Conservation (phyloP, 768 basidiomycete species). For the Gloeostereum incarnatum region DNA sequence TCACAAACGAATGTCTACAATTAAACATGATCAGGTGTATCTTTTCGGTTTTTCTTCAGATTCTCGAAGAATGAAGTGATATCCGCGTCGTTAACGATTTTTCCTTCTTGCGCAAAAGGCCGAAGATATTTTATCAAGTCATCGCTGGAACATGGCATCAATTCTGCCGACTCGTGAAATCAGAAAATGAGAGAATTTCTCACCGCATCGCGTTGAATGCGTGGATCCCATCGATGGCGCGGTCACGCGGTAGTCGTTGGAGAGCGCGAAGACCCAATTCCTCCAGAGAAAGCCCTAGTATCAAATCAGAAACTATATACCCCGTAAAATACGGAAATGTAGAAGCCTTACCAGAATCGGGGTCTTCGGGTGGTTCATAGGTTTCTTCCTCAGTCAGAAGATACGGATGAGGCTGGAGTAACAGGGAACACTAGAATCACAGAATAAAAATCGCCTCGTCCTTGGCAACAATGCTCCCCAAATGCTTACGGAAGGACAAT, state of each 20-base stretch:
- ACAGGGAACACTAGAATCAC: slow-evolving; percentile 44
- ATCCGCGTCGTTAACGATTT: slow-evolving; percentile 64
- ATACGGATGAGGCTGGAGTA: slow-evolving; percentile 44
- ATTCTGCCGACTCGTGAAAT: slow-evolving; percentile 2
- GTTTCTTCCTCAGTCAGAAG: slow-evolving; percentile 74
- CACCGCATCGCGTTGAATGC: slow-evolving; percentile 83
- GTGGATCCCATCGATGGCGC: slow-evolving; percentile 74
- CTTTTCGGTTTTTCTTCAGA: slow-evolving; percentile 23
- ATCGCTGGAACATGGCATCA: slow-evolving; percentile 35
- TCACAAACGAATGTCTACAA: not conserved
- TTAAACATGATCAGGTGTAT: not conserved
- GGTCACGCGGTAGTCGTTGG: slow-evolving; percentile 64
- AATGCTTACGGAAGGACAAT: slow-evolving; percentile 45
- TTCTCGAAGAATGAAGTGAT: slow-evolving; percentile 59
- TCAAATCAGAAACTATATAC: slow-evolving; percentile 3
- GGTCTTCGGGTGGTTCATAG: slow-evolving; percentile 80
- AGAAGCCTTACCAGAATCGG: slow-evolving; percentile 54
- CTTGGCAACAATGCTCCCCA: not conserved
- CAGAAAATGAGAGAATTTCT: slow-evolving; percentile 11
- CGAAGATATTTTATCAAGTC: slow-evolving; percentile 61
- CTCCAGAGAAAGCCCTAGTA: slow-evolving; percentile 64
- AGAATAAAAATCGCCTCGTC: slow-evolving; percentile 3
- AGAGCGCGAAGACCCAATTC: slow-evolving; percentile 79
- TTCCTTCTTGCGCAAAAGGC: slow-evolving; percentile 73
- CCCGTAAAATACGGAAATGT: not conserved